A percentile compares a stretch with the other conserved stretches of the same genome.
Conservation (phyloP, 306 rosid species). For the Sicyos baderoa region DNA sequence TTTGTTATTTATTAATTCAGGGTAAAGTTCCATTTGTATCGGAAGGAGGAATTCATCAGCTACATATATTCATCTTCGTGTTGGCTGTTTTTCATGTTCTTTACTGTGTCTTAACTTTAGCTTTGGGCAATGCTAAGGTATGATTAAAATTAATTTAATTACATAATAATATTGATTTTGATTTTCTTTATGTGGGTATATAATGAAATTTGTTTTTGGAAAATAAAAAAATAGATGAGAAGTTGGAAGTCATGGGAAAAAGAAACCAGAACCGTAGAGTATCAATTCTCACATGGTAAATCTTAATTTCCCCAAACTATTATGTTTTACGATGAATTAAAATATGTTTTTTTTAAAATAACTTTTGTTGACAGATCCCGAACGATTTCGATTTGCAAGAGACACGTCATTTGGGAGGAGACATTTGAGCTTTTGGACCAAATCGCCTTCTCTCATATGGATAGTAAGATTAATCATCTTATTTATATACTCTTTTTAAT, state of each 20-base stretch:
- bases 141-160: background rate
- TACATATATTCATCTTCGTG: too few relatives aligned
- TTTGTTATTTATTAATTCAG: conserved; percentile 27
- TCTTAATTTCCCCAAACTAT: background rate
- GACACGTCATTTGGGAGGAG: conserved; percentile 93
- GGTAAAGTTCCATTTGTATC: conserved; percentile 64
- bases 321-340: background rate
- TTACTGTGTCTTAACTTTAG: conserved; percentile 66
- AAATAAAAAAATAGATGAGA: conserved; percentile 47
- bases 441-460: conserved; percentile 63
- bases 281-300: conserved; percentile 80
- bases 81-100: conserved; percentile 64
- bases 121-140: conserved; percentile 68
- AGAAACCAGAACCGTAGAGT: conserved; percentile 65
- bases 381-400: conserved; percentile 77
- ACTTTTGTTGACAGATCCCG: conserved; percentile 52
- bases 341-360: background rate
- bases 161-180: background rate
- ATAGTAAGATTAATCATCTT: conserved; percentile 42
- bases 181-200: background rate
- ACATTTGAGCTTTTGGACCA: conserved; percentile 76
- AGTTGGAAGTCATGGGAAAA: conserved; percentile 89
- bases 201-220: background rate
- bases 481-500: background rate
- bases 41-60: conserved; percentile 64